Conservation (phyloP, 345 rosid species). For the Adansonia digitata region DNA sequence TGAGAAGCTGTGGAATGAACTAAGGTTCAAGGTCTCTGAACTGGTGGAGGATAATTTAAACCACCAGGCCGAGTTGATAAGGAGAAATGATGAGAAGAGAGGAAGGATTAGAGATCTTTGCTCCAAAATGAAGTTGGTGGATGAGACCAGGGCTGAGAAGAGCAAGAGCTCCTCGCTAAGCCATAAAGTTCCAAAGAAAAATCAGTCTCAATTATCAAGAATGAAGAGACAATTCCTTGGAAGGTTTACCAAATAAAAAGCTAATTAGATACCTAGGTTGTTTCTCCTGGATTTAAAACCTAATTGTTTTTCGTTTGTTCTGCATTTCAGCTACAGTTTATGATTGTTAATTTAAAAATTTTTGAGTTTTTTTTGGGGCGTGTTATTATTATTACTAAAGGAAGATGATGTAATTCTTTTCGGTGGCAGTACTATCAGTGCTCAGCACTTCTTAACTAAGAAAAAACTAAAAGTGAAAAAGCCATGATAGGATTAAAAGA, state of each 20-base stretch:
- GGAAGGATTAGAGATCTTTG: too few relatives aligned
- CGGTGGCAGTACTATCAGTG: background rate
- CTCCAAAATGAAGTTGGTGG: too few relatives aligned
- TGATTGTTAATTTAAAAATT: background rate
- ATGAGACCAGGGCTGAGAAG: constrained; percentile 11
- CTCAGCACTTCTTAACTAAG: background rate
- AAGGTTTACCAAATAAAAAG: background rate
- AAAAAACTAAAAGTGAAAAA: too few relatives aligned
- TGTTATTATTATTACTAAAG: too few relatives aligned
- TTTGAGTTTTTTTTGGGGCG: background rate
- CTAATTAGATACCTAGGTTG: background rate
- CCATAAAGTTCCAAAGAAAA: background rate
- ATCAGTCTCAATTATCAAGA: background rate
- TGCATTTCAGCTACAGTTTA: background rate
- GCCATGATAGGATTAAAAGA: too few relatives aligned
- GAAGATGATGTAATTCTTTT: background rate
- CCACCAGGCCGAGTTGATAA: constrained; percentile 24
- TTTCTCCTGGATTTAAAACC: background rate
- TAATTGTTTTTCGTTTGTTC: background rate
- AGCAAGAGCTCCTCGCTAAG: background rate
- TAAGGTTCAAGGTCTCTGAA: constrained; percentile 13
- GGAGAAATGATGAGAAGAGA: constrained; percentile 31
- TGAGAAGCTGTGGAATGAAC: constrained; percentile 13
- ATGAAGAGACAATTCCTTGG: background rate
- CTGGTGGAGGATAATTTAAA: constrained; percentile 20